These are phyloP conservation scores for Exophiala aquamarina DNA, from an alignment of 2,329 filamentous ascomycete species.

Conservation along the genomic window DNA sequence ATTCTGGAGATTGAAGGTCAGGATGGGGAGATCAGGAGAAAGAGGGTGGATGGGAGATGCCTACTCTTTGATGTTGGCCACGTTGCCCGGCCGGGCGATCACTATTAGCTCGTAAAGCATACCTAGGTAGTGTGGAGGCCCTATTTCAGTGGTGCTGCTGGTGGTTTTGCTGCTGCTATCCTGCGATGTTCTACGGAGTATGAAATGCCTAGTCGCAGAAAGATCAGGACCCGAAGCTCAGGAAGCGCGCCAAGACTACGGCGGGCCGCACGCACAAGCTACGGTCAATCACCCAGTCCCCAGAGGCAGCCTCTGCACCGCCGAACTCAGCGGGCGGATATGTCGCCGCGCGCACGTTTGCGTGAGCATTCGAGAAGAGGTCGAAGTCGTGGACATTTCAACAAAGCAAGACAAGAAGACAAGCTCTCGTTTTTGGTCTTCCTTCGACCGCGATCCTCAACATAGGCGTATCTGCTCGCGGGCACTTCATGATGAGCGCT, in stretches of 20 bases:
- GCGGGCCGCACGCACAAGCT: not conserved
- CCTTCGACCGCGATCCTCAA: too few species aligned
- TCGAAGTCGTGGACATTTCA: too few species aligned
- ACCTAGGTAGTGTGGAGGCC: slow-evolving; percentile 22
- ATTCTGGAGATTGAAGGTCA: slow-evolving; percentile 13
- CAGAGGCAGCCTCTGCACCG: not conserved
- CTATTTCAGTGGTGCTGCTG: slow-evolving; percentile 31
- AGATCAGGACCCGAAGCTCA: too few species aligned
- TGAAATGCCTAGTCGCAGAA: too few species aligned
- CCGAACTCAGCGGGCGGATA: slow-evolving; percentile 2
- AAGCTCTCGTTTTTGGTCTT: too few species aligned
- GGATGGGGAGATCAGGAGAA: not conserved
- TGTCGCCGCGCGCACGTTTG: slow-evolving; percentile 3
- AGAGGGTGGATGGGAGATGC: slow-evolving; percentile 28
- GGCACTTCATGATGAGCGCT: slow-evolving; percentile 16
- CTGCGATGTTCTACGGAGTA: too few species aligned
- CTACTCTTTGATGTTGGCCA: slow-evolving; percentile 94
- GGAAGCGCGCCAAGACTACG: too few species aligned
- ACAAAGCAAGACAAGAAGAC: too few species aligned
- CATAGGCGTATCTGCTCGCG: too few species aligned
- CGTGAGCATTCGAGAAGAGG: too few species aligned
- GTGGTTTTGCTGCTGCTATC: too few species aligned
- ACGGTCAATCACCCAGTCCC: not conserved
- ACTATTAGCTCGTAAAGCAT: slow-evolving; percentile 99
- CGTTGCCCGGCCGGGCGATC: slow-evolving; percentile 87